These are phyloP conservation scores for Chrysopogon serrulatus DNA, from an alignment of 176 grass and related monocot species.

Conservation along the genomic window DNA sequence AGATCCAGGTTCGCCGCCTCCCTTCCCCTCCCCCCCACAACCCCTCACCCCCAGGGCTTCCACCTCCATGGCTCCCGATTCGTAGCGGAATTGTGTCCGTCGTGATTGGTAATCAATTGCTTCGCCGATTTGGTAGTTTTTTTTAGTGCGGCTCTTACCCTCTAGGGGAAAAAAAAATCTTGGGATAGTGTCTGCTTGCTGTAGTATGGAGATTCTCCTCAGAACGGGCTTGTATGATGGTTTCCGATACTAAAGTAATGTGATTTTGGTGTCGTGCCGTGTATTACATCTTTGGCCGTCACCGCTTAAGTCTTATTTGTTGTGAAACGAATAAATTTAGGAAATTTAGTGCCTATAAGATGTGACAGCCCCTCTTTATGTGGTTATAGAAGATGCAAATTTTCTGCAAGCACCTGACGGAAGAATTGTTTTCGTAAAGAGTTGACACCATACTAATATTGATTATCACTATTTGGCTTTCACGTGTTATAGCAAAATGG, in stretches of 20 bases:
- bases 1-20: slow-evolving; percentile 58
- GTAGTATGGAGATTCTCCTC: neutral
- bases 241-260: neutral
- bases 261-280: neutral
- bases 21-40: neutral
- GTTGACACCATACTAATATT: neutral
- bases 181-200: neutral
- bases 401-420: neutral
- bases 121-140: neutral
- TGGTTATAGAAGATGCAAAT: neutral
- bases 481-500: too few species aligned
- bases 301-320: neutral
- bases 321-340: neutral
- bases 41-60: rapidly evolving
- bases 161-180: neutral
- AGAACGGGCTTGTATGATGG: neutral
- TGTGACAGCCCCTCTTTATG: neutral
- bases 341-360: neutral
- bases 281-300: neutral
- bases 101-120: neutral
- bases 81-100: neutral
- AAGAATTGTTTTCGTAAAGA: neutral
- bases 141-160: neutral
- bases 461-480: neutral
- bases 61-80: neutral